Percentiles rank a stretch among this genome's conserved stretches.
Evolutionary conservation across 371 early-diverging fungal species (phyloP).

Genomic region (Phascolomyces articulosus): DNA sequence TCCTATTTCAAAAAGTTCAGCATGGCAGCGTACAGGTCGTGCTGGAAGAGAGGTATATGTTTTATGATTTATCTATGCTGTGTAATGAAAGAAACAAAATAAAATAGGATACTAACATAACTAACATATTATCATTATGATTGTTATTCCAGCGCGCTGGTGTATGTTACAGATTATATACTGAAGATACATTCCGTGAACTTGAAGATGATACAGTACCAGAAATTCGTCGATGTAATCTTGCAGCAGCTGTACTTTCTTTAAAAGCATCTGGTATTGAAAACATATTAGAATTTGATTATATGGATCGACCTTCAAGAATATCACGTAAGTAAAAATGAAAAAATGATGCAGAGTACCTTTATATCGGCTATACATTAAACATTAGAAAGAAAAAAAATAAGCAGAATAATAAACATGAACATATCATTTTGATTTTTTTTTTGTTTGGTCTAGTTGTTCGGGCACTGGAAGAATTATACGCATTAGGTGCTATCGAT

Average conservation of each 20-base stretch:
- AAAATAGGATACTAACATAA: neutral
- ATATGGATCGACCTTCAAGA: conserved; percentile 90
- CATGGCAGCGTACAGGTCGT: conserved; percentile 96
- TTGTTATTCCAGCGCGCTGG: conserved; percentile 34
- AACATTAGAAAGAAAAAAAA: no score
- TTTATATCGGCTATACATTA: no score
- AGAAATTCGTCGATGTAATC: conserved; percentile 93
- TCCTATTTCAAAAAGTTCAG: conserved; percentile 93
- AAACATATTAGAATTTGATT: conserved; percentile 91
- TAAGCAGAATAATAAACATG: no score
- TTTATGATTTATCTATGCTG: no score
- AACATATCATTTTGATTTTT: neutral
- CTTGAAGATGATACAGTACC: conserved; percentile 89
- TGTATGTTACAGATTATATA: conserved; percentile 92
- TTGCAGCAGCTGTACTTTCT: conserved; percentile 84
- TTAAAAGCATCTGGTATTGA: conserved; percentile 91
- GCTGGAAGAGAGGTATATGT: conserved; percentile 95
- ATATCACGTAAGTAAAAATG: conserved; percentile 62
- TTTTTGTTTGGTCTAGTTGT: conserved; percentile 44
- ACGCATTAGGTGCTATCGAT: conserved; percentile 88
- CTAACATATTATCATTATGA: no score
- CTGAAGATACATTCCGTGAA: conserved; percentile 79
- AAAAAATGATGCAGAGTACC: no score
- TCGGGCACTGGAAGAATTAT: conserved; percentile 87
- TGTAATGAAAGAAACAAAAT: no score